Base-by-base conservation (phyloP, 179 eudicot genomes). In the Silene noctiflora region DNA sequence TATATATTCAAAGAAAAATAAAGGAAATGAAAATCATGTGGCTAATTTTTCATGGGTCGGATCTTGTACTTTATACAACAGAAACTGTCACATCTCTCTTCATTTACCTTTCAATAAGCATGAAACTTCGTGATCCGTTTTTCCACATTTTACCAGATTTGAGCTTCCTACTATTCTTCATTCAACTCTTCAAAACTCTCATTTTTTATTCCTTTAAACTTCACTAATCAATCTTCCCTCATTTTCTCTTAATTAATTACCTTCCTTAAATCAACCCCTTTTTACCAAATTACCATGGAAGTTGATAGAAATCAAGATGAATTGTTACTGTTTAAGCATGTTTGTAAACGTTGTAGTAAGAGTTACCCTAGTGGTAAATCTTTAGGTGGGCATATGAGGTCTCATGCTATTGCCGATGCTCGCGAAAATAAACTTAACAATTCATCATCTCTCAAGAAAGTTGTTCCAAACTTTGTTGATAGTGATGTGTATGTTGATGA, bases 71-170 rank as follows among this genome's bases (percentile, higher is more conserved):
- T 78, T 48, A 53, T 60, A 67, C 67, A 55, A 33, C 25, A 64
- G 72, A 77, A 82, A 82, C 76, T 82, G 85, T 83, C 90, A 80
- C 85, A 83, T 87, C 87, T 82, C 64, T 67, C 76, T 65, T 75
- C 71, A 70, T 70, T 81, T 79, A 78, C 80, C 85, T 78, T 71
- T 61, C 77, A 74, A 73, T 44, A 81, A 83, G 78, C 84, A 69
- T 86, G 82, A 74, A 78, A 60, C 84, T 83, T 86, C 75, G 87
- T 87, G 91, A 91, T 89, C 86, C 77, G 85, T 84, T 84, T 81
- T 71, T 75, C 75, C 74, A 79, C 83, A 75, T 73, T 79, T 71
- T 82, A 73, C 85, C 81, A 87, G 83, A 84, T 87, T 88, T 78
- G 75, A 83, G 81, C 85, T 85, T 31, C 74, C 24, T 11, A 20